Conservation (phyloP, 2,329 filamentous ascomycete species). For the Colletotrichum coccodes region DNA sequence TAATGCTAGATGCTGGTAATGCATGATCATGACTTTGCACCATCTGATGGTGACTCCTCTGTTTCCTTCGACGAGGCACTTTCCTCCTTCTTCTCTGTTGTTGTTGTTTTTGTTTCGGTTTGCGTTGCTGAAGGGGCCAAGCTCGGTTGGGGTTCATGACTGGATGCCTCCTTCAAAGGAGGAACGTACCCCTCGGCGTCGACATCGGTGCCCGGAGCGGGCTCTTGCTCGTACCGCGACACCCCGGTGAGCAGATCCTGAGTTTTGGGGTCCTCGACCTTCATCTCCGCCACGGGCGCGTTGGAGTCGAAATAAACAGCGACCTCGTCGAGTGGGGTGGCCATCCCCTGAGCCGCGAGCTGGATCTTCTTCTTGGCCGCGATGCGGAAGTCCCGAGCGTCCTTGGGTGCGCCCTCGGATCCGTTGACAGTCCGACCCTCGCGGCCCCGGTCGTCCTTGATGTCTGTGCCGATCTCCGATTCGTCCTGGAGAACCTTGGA, state of each 20-base stretch:
- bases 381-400: conserved; percentile 21
- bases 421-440: conserved; percentile 13
- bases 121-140: not conserved
- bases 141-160: not conserved
- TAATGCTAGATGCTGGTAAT: not conserved
- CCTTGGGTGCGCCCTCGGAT: conserved; percentile 19
- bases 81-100: not conserved
- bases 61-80: not conserved
- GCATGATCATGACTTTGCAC: conserved; percentile 10
- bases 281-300: conserved; percentile 17
- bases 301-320: conserved; percentile 18
- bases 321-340: conserved; percentile 29
- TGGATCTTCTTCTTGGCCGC: conserved; percentile 30
- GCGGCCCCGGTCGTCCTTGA: conserved; percentile 29
- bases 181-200: not conserved
- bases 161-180: not conserved
- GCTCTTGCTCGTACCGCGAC: conserved; percentile 4
- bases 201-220: not conserved
- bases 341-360: conserved; percentile 14
- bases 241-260: not conserved
- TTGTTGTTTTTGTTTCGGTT: not conserved
- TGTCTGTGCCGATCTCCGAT: conserved; percentile 21
- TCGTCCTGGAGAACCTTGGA: not conserved
- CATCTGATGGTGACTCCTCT: not conserved
- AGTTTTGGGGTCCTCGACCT: not conserved